Evolutionary conservation across 2,329 filamentous ascomycete genomes (phyloP).

Genomic region (Whalleya microplaca): DNA sequence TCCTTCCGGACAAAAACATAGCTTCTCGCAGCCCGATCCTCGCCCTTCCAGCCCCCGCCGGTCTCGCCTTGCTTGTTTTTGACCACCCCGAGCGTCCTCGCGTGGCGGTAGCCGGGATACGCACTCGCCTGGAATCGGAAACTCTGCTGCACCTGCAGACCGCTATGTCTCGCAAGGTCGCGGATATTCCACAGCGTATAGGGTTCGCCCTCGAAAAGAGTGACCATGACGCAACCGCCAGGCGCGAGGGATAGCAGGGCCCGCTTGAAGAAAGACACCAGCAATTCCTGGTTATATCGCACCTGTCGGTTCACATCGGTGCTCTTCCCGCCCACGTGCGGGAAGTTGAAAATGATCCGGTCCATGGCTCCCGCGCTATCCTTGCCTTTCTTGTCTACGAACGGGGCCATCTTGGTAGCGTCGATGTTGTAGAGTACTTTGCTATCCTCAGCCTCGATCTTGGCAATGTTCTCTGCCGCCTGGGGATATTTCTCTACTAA

Average conservation of each 20-base stretch:
- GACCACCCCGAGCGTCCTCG: constrained; percentile 71
- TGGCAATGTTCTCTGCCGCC: constrained; percentile 60
- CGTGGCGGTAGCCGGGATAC: constrained; percentile 77
- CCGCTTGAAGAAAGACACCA: constrained; percentile 69
- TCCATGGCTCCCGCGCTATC: constrained; percentile 58
- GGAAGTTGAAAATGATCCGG: constrained; percentile 92
- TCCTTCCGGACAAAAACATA: constrained; percentile 66
- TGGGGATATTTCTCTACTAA: constrained; percentile 77
- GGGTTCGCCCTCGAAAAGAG: constrained; percentile 89
- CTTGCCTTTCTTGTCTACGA: constrained; percentile 45
- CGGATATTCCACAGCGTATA: constrained; percentile 96
- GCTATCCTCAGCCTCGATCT: constrained; percentile 50
- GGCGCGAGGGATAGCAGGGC: constrained; percentile 56
- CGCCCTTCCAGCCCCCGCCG: constrained; percentile 54
- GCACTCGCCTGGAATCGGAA: constrained; percentile 68
- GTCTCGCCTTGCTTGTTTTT: constrained; percentile 49
- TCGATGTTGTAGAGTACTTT: constrained; percentile 66
- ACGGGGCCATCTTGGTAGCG: constrained; percentile 65
- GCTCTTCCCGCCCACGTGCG: constrained; percentile 88
- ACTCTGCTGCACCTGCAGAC: constrained; percentile 70
- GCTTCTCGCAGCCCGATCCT: constrained; percentile 58
- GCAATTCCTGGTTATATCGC: constrained; percentile 82
- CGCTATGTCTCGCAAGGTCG: constrained; percentile 80
- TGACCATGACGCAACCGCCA: constrained; percentile 73
- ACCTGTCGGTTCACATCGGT: constrained; percentile 96